Evolutionary conservation across 2,329 filamentous ascomycete species (phyloP).

Genomic region (Calonectria pseudoturangicola): DNA sequence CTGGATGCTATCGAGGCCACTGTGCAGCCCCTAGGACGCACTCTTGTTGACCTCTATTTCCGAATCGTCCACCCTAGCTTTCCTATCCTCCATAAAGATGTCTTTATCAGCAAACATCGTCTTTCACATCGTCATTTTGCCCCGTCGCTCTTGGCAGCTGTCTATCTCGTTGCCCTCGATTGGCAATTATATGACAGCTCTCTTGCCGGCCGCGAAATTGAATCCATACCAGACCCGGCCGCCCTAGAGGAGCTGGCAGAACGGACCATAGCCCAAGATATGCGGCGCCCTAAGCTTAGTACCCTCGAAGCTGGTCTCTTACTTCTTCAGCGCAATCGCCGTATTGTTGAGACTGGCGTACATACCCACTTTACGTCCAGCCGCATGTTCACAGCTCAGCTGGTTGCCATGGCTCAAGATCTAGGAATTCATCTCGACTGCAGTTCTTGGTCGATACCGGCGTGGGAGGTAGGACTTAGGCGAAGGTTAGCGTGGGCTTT

Average conservation of each 20-base stretch:
- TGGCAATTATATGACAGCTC: constrained; percentile 76
- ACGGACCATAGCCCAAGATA: constrained; percentile 67
- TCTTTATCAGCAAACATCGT: constrained; percentile 77
- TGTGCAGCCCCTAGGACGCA: constrained; percentile 77
- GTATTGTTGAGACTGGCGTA: constrained; percentile 57
- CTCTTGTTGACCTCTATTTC: constrained; percentile 81
- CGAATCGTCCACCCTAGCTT: constrained; percentile 75
- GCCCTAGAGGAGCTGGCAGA: constrained; percentile 63
- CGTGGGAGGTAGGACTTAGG: constrained; percentile 77
- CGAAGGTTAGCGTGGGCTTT: constrained; percentile 78
- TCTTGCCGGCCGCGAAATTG: constrained; percentile 60
- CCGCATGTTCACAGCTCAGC: constrained; percentile 70
- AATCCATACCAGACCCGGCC: constrained; percentile 56
- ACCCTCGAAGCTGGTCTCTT: constrained; percentile 73
- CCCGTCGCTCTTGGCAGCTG: constrained; percentile 74
- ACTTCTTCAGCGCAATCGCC: constrained; percentile 69
- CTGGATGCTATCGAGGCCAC: constrained; percentile 75
- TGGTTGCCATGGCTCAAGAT: constrained; percentile 75
- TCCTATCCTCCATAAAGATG: constrained; percentile 76
- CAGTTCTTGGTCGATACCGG: constrained; percentile 76
- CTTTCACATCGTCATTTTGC: constrained; percentile 75
- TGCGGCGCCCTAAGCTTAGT: constrained; percentile 72
- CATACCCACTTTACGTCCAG: constrained; percentile 56
- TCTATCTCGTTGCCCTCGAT: constrained; percentile 77
- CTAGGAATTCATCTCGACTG: constrained; percentile 78